Evolutionary conservation across 164 flowering plant genomes (phyloP).

Genomic region (Hamamelis virginiana): DNA sequence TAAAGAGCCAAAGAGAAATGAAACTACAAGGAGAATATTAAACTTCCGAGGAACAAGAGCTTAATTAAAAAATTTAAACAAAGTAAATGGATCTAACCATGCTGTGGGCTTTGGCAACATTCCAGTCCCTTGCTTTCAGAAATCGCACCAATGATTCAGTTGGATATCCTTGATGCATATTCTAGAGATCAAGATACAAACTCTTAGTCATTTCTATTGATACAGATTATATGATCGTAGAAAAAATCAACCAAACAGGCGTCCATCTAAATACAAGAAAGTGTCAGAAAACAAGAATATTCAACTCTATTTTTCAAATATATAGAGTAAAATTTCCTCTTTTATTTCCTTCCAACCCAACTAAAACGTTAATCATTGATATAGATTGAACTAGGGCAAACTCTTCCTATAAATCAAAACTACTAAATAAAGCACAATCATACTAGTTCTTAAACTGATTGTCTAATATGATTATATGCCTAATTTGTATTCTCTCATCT

Average conservation of each 20-base stretch:
- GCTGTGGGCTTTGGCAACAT: slow-evolving; percentile 76
- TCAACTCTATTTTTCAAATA: no score
- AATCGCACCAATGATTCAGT: slow-evolving; percentile 65
- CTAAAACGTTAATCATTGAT: neutral
- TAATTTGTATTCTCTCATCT: neutral
- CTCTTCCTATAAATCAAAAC: neutral
- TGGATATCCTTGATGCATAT: slow-evolving; percentile 76
- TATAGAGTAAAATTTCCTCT: no score
- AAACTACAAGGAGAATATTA: neutral
- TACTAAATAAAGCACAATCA: slow-evolving; percentile 3
- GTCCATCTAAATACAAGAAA: neutral
- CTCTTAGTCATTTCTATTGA: neutral
- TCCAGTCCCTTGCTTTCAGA: slow-evolving; percentile 94
- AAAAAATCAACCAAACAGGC: slow-evolving; percentile 1
- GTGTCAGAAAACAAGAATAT: neutral
- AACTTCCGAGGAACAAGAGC: neutral
- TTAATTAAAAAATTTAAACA: neutral
- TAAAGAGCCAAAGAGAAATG: neutral
- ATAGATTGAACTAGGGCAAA: neutral
- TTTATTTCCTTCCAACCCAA: no score
- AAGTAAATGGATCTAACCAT: slow-evolving; percentile 52
- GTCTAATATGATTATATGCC: neutral
- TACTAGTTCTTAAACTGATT: neutral
- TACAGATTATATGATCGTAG: no score
- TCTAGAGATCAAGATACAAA: slow-evolving; percentile 43